Percentiles rank a stretch among this genome's conserved stretches.
phyloP scores from a whole-genome alignment of 2,329 filamentous ascomycete genomes.

The Fonsecaea pedrosoi region DNA sequence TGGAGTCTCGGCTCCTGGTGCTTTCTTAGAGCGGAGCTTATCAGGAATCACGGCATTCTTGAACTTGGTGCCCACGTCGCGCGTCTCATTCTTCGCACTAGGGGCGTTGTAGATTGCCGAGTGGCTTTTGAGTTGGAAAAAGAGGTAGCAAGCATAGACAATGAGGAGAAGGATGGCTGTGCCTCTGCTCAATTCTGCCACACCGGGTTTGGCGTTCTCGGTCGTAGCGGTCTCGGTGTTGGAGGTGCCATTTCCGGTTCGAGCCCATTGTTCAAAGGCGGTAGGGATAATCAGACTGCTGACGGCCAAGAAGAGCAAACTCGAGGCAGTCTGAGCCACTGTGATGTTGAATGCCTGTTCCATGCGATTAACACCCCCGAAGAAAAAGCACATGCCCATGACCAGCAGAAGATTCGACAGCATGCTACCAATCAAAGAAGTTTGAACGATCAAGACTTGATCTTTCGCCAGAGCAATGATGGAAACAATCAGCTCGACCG shows the following conservation, averaged over 20 bases:
- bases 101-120: constrained; percentile 78
- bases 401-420: constrained; percentile 88
- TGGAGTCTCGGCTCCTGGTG: constrained; percentile 8
- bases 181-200: constrained; percentile 36
- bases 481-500: constrained; percentile 86
- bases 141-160: constrained; percentile 81
- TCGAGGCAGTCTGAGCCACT: constrained; percentile 87
- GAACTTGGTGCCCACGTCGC: constrained; percentile 39
- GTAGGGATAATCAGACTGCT: constrained; percentile 87
- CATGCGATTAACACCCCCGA: constrained; percentile 76
- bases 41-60: constrained; percentile 39
- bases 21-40: constrained; percentile 33
- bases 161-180: constrained; percentile 80
- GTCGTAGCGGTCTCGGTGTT: constrained; percentile 23
- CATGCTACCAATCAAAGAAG: constrained; percentile 89
- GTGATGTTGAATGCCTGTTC: constrained; percentile 93
- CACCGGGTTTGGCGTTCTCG: constrained; percentile 35
- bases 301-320: constrained; percentile 78
- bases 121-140: constrained; percentile 92
- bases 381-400: constrained; percentile 91
- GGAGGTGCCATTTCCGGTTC: constrained; percentile 40
- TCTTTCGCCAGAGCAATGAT: constrained; percentile 78
- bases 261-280: constrained; percentile 72
- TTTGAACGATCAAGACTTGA: constrained; percentile 86
- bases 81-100: constrained; percentile 76